phyloP scores from a whole-genome alignment of 371 early-diverging fungal species.

The Homolaphlyctis polyrhiza region DNA sequence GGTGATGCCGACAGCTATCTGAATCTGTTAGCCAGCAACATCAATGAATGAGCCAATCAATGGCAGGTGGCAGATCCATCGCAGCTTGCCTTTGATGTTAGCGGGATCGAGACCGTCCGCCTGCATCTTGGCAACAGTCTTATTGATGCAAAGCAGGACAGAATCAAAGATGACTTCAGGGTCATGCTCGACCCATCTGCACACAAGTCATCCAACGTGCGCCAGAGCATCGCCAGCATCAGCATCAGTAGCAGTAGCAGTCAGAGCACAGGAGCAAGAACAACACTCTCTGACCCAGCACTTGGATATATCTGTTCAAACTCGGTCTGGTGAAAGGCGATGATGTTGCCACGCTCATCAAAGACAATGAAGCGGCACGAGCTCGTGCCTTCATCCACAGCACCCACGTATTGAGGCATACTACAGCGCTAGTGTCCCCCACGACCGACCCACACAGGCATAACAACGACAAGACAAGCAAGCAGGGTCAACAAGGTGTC shows the following conservation, averaged over 20 bases:
- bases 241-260: too few relatives aligned
- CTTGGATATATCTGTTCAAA: slow-evolving; percentile 68
- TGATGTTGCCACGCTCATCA: slow-evolving; percentile 68
- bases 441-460: too few relatives aligned
- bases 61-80: background rate
- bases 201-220: too few relatives aligned
- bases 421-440: too few relatives aligned
- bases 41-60: background rate
- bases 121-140: slow-evolving; percentile 62
- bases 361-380: slow-evolving; percentile 92
- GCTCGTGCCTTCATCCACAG: slow-evolving; percentile 95
- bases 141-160: slow-evolving; percentile 65
- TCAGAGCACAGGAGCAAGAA: background rate
- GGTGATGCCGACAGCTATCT: slow-evolving; percentile 79
- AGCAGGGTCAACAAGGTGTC: too few relatives aligned
- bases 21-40: background rate
- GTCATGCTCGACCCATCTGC: slow-evolving; percentile 91
- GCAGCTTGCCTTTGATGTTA: slow-evolving; percentile 54
- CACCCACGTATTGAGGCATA: slow-evolving; percentile 47
- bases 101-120: slow-evolving; percentile 51
- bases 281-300: slow-evolving; percentile 68
- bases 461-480: too few relatives aligned
- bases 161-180: slow-evolving; percentile 71
- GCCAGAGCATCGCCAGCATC: too few relatives aligned
- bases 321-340: slow-evolving; percentile 76